Conservation (phyloP, 441 rosid genomes). For the Syzygium malaccense region DNA sequence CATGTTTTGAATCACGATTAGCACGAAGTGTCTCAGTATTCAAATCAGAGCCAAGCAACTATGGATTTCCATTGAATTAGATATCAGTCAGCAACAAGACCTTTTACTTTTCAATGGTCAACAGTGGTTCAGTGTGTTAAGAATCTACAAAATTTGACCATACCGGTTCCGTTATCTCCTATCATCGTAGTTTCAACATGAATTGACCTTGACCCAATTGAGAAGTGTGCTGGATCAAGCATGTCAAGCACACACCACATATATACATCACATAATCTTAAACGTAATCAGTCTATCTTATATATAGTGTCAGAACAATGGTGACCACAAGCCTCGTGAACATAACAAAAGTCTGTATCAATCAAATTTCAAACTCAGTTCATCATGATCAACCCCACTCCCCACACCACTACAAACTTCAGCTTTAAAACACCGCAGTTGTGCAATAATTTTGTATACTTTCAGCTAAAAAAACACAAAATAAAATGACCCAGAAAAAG, state of each 20-base stretch:
- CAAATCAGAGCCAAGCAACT: too few relatives aligned
- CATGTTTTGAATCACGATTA: too few relatives aligned
- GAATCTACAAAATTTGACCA: too few relatives aligned
- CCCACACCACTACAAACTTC: not conserved
- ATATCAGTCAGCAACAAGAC: too few relatives aligned
- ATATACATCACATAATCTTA: not conserved
- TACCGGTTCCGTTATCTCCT: too few relatives aligned
- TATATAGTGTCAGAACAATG: slow-evolving; percentile 58
- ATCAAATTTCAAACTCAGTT: not conserved
- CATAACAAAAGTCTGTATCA: slow-evolving; percentile 66
- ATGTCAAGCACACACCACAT: not conserved
- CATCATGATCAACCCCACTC: not conserved
- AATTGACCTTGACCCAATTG: too few relatives aligned
- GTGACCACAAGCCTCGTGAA: slow-evolving; percentile 65
- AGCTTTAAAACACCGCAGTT: not conserved
- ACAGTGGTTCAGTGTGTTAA: too few relatives aligned
- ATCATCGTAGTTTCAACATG: too few relatives aligned
- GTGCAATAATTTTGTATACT: not conserved
- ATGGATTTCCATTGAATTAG: too few relatives aligned
- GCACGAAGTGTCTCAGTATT: too few relatives aligned
- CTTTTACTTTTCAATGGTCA: too few relatives aligned
- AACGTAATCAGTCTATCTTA: slow-evolving; percentile 23
- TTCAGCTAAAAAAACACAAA: not conserved
- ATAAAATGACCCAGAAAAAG: not conserved
- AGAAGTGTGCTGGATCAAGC: too few relatives aligned